Conservation (phyloP, 2,329 filamentous ascomycete species). For the Claviceps africana region DNA sequence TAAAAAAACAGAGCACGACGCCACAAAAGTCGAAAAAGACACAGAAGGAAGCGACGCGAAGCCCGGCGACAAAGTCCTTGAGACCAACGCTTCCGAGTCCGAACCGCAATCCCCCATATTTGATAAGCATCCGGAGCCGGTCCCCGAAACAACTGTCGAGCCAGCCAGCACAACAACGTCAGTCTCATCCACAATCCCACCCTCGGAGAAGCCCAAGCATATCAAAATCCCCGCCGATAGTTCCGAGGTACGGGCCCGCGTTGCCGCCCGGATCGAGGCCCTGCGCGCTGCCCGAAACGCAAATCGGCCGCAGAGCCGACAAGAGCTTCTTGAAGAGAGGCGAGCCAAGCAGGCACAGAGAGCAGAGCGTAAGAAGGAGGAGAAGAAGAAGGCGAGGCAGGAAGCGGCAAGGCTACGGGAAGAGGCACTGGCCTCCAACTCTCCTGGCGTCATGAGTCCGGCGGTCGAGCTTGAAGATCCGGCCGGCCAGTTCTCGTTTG, state of each 20-base stretch:
- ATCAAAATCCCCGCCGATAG: conserved; percentile 57
- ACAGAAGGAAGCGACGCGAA: conserved; percentile 8
- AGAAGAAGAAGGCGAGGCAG: conserved; percentile 60
- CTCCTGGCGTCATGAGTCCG: conserved; percentile 45
- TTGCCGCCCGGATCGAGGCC: conserved; percentile 72
- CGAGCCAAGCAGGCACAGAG: conserved; percentile 77
- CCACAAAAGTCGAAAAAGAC: conserved; percentile 9
- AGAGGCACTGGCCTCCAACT: conserved; percentile 48
- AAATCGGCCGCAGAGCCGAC: conserved; percentile 67
- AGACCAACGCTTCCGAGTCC: conserved; percentile 32
- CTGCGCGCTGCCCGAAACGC: conserved; percentile 79
- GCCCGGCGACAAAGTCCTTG: conserved; percentile 3
- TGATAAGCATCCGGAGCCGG: conserved; percentile 33
- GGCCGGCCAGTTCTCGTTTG: conserved; percentile 68
- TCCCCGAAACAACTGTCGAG: conserved; percentile 26
- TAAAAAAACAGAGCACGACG: conserved; percentile 14
- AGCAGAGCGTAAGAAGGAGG: conserved; percentile 78
- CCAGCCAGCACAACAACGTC: conserved; percentile 50
- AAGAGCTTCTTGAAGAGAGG: conserved; percentile 82
- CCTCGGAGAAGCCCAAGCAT: conserved; percentile 48
- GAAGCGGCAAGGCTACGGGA: conserved; percentile 60
- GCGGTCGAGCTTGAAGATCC: conserved; percentile 36
- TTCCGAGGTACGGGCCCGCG: conserved; percentile 59
- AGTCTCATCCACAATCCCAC: conserved; percentile 49
- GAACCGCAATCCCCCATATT: conserved; percentile 36